Evolutionary conservation across 176 grass and related monocot genomes (phyloP), one percentile per base, ranked within the genome.

Genomic region (Raddia guianensis): DNA sequence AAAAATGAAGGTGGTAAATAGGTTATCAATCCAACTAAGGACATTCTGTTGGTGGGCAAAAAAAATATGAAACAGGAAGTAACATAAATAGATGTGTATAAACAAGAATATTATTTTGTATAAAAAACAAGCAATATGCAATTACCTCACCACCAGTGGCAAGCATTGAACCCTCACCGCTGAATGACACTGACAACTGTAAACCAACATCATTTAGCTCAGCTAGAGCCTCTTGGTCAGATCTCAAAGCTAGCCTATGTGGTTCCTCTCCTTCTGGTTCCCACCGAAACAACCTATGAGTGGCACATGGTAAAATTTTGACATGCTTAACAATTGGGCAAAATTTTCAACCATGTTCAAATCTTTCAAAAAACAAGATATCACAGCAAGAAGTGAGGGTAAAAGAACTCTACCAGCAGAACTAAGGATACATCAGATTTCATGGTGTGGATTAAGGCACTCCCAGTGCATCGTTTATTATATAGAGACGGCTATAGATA

Each of bases 111-210:
- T 12, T 43, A 66, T 56, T 63, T 63, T 64, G 9, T 42, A 72
- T 47, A 0, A 44, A 68, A 48, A 35, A 62, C n/a, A 89, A 71
- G 49, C 8, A 11, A 78, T 40, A 66, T 72, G 48, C 42, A 84
- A 72, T 85, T 83, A 93, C 96, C 86, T 95, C 92, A 63, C 89
- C 85, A 72, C 96, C 96, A 78, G 79, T 88, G 21, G 92, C 90
- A 86, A 99, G 93, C 56, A 91, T 42, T 34, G 93, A 95, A 67
- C 96, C 96, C 71, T 90, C 93, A 82, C 70, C 63, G 84, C 92
- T 88, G 75, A 99, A 99, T 72, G 79, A 89, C 35, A 93, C 79
- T 1, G 92, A 52, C 80, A 98, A 91, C 53, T 99, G 96, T 73
- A 82, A 83, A 56, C 88, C 90, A 63, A 88, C 73, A 90, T 91